Conservation (phyloP, 768 basidiomycete species). For the Termitomyces sp. region DNA sequence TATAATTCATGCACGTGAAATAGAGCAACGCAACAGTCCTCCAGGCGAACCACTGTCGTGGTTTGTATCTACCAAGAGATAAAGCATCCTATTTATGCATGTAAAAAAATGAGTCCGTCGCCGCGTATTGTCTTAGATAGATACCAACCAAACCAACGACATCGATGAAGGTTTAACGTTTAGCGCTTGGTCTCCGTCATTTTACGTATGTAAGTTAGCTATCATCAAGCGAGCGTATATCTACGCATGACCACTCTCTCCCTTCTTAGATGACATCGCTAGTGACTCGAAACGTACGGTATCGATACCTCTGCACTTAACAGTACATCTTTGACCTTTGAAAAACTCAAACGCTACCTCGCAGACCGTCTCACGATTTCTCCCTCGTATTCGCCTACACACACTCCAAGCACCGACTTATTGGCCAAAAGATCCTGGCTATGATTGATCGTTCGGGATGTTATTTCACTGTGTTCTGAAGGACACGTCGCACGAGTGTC, state of each 20-base stretch:
- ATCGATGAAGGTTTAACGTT: too few species aligned
- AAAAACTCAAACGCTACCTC: constrained; percentile 66
- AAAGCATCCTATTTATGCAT: too few species aligned
- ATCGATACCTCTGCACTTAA: constrained; percentile 93
- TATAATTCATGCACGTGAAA: too few species aligned
- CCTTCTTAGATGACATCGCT: not conserved
- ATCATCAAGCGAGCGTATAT: constrained; percentile 83
- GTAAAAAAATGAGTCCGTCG: too few species aligned
- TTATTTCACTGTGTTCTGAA: constrained; percentile 85
- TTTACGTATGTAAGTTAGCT: constrained; percentile 38
- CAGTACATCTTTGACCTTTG: constrained; percentile 66
- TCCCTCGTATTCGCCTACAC: constrained; percentile 90
- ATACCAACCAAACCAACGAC: too few species aligned
- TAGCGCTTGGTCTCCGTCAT: too few species aligned
- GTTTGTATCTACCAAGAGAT: too few species aligned
- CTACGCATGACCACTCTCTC: constrained; percentile 53
- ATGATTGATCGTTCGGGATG: constrained; percentile 85
- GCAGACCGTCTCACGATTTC: constrained; percentile 76
- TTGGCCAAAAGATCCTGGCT: constrained; percentile 96
- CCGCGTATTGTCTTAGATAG: too few species aligned
- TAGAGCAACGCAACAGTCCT: too few species aligned
- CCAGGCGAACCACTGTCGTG: too few species aligned
- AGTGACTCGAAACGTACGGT: not conserved
- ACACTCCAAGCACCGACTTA: constrained; percentile 90
- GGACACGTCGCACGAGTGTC: constrained; percentile 96